Evolutionary conservation across 108 stramenopile genomes (phyloP).

Genomic region (Pseudonitzschia multiseries): DNA sequence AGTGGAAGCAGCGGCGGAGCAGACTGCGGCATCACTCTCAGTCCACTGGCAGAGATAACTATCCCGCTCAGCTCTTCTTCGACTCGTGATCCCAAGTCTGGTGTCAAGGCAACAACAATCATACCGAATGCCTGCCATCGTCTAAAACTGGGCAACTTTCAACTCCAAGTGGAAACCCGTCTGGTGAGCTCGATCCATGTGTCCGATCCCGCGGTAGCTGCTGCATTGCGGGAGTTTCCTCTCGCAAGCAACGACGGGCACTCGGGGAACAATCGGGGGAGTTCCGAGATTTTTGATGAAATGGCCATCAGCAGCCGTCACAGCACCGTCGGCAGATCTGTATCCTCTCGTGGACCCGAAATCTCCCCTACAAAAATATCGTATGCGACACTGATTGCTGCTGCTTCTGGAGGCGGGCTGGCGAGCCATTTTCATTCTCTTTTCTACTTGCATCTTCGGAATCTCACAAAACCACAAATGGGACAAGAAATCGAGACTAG

Average conservation of each 20-base stretch:
- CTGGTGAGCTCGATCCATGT: constrained; percentile 71
- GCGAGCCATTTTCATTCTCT: constrained; percentile 43
- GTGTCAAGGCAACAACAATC: constrained; percentile 61
- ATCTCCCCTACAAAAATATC: neutral
- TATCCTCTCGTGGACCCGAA: neutral
- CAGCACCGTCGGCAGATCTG: neutral
- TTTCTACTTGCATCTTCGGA: constrained; percentile 42
- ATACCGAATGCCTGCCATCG: constrained; percentile 84
- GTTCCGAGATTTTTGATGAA: constrained; percentile 16
- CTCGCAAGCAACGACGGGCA: constrained; percentile 8
- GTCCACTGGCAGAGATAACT: constrained; percentile 49
- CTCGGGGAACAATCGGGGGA: neutral
- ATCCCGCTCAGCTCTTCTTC: constrained; percentile 73
- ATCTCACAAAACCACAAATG: constrained; percentile 28
- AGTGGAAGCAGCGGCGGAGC: constrained; percentile 17
- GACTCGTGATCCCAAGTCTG: constrained; percentile 49
- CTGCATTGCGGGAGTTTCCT: constrained; percentile 68
- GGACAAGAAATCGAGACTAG: neutral
- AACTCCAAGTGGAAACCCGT: constrained; percentile 73
- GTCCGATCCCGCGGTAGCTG: constrained; percentile 67
- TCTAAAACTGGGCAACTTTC: constrained; percentile 74
- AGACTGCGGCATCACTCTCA: constrained; percentile 20
- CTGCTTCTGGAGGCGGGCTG: constrained; percentile 38
- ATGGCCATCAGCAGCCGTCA: neutral
- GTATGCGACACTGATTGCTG: constrained; percentile 27